Evolutionary conservation across 257 asterid genomes (phyloP), one percentile per base, ranked within the genome.

Genomic region (Salvia miltiorrhiza): DNA sequence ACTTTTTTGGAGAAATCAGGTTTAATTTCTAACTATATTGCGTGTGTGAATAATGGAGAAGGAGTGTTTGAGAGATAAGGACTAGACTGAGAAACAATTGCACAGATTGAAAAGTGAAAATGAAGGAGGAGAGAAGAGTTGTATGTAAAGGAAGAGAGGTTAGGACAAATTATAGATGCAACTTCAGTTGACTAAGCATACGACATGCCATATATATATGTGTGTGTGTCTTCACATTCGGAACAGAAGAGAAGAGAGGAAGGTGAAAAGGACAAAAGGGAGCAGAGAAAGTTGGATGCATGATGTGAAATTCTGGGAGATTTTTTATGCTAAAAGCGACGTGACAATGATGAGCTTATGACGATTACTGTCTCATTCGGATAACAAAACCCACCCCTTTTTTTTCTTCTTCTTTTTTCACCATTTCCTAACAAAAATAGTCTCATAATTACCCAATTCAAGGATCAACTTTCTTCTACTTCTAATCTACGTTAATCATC

Each of bases 291-390:
- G 17, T 5, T 30, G 33, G 2, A 17, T 16, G 67, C 23, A 44
- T 39, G 72, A 78, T 62, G 80, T 67, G 85, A 71, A 77, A 77
- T 77, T 74, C 33, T 74, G 77, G 61, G 63, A 33, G 57, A 12
- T 59, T 35, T 60, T 62, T 60, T 19, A 13, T 6, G 32, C 5
- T 47, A 61, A 76, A 75, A 75, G 83, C 80, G 83, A 78, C 81
- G 53, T 75, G 83, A 77, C 82, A 73, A 77, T 77, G 64, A 77
- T 74, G 71, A 77, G 76, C 45, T 77, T 54, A 72, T 76, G 67
- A 77, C 52, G 35, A 59, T 41, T 44, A 17, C 55, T 69, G 54
- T 40, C 54, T 32, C 67, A 23, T 9, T 14, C 10, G 40, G 11
- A 35, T 7, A 35, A 35, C 39, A 4, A 4, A 33, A 0, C 1